Base-by-base conservation (phyloP, 257 asterid species). In the Sherardia arvensis region DNA sequence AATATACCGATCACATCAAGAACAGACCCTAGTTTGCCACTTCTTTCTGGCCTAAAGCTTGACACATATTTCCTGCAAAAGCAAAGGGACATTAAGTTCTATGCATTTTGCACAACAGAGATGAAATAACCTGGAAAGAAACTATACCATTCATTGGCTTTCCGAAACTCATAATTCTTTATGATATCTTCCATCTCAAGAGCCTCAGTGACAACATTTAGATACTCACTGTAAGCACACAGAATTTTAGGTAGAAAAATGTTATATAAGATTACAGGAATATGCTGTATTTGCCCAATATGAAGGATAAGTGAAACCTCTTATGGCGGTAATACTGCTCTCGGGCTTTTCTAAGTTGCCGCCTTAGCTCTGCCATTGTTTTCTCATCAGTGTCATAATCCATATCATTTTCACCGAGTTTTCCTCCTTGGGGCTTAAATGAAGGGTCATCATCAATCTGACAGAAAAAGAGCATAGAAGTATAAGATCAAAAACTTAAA, bases 391-490 rank as follows among this genome's bases (percentile, higher is more conserved):
- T 79, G 75, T 87, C 93, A 65, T 85, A 87, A 65, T 85, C 95
- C 95, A 85, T 83, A 64, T 87, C 95, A 74, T 73, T 81, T 83
- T 80, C 90, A 62, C 95, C 92, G 36, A 85, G 75, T 62, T 73
- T 83, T 27, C 95, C 91, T 40, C 95, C 95, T 83, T 85, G 90
- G 7, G 90, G 95, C 76, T 83, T 87, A 55, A 85, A 87, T 51
- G 90, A 71, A 22, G 90, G 82, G 55, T 87, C 95, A 64, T 83
- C 91, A 55, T 65, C 83, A 66, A 85, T 81, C 95, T 85, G 87
- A 56, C 66, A 62, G 53, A 28, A 43, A 20, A 45, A 7, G 53
- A 18, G 15, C 47, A 22, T 34, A 8, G 23, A 40, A 40, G 0
- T 10, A 56, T 70, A 45, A 65, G 57, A 43, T n/a, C 26, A 67